Evolutionary conservation across 306 rosid genomes (phyloP), one percentile per base, ranked within the genome.

Genomic region (Prunus campanulata): DNA sequence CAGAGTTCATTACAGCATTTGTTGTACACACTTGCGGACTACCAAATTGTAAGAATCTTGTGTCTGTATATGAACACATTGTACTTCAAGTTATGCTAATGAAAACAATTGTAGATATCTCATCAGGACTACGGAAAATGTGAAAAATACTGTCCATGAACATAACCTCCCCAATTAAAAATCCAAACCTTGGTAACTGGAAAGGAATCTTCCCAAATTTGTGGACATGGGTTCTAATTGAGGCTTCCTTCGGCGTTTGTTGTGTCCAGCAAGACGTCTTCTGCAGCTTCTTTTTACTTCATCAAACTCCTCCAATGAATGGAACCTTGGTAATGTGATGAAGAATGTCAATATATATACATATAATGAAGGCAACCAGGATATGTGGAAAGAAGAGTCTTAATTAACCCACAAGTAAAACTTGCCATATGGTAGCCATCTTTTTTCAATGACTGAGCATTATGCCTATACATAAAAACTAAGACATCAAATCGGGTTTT

Each of bases 261-360:
- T 93, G 82, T 93, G 97, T 25, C 96, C 96, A 69, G 86, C 98
- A 66, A 93, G 97, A 15, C 98, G 88, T 32, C 89, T 93, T 82
- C 98, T 80, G 80, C 98, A 91, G 84, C 96, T 93, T 83, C 98
- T 86, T 78, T 93, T 93, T 65, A 88, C 91, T 27, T 91, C 93
- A 74, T 93, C 98, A 74, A 93, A 89, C 85, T 93, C 98, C 60
- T 68, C 92, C 82, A 91, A 86, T 22, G 93, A 89, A 85, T 90
- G 98, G 84, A 93, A 93, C 87, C 97, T 93, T 77, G 72, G 22
- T 49, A 78, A 66, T 22, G 57, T 44, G 62, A 59, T 22, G 27
- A 70, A 1, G 11, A 22, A 22, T 39, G 44, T 39, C 44, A 39
- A 39, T 0, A 35, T 39, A 6, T 35, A 35, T 35, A 32, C 1